Percentiles rank a stretch among this genome's conserved stretches.
phyloP scores from a whole-genome alignment of 1,284 basidiomycete species.

The Filobasidium uniguttulatum region DNA sequence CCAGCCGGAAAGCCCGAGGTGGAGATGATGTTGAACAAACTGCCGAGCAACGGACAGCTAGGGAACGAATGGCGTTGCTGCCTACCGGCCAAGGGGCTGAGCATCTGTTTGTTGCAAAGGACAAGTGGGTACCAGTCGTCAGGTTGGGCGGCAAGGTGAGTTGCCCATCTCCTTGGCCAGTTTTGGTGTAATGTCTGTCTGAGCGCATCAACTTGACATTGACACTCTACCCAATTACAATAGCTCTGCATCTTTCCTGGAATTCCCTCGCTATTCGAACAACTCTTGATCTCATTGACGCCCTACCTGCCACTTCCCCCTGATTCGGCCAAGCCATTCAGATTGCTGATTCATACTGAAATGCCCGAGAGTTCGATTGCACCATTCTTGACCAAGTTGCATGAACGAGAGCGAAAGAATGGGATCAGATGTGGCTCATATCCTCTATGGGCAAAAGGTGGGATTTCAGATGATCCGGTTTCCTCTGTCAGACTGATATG shows the following conservation, averaged over 20 bases:
- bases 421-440: conserved; percentile 63
- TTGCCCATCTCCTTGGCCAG: not conserved
- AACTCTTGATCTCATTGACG: conserved; percentile 56
- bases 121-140: conserved; percentile 80
- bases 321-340: conserved; percentile 50
- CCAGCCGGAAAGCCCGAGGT: conserved; percentile 43
- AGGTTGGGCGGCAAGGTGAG: conserved; percentile 55
- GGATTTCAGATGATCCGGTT: no score
- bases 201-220: no score
- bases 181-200: not conserved
- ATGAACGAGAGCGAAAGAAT: conserved; percentile 56
- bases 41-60: conserved; percentile 55
- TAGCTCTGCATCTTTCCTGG: conserved; percentile 68
- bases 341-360: conserved; percentile 66
- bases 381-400: conserved; percentile 67
- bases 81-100: conserved; percentile 51
- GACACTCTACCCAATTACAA: not conserved
- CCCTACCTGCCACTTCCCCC: conserved; percentile 65
- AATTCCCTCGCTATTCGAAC: conserved; percentile 69
- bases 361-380: conserved; percentile 76
- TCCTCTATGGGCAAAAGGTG: conserved; percentile 44
- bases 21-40: conserved; percentile 48
- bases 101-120: conserved; percentile 54
- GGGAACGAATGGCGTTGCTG: conserved; percentile 70
- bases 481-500: no score